phyloP scores from a whole-genome alignment of 208 protist genomes.

The Trypanosoma scelopori region DNA sequence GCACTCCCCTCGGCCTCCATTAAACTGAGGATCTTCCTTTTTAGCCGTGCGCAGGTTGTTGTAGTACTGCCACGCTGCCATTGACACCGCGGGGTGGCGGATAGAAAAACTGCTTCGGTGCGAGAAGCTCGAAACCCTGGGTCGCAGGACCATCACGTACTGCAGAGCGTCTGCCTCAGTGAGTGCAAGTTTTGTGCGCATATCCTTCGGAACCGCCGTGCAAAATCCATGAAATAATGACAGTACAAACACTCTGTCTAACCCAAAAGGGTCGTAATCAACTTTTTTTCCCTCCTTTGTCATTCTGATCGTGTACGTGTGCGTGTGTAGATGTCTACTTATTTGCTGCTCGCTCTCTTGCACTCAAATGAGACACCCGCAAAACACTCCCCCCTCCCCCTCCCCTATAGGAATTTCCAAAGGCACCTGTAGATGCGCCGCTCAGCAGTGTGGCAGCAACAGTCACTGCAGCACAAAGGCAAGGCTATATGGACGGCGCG shows the following conservation, averaged over 20 bases:
- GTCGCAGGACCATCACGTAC: constrained; percentile 69
- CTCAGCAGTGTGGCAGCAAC: too few species aligned
- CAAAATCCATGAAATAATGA: constrained; percentile 67
- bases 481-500: too few species aligned
- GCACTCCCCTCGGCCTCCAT: neutral
- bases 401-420: too few species aligned
- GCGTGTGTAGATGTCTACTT: too few species aligned
- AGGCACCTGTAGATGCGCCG: too few species aligned
- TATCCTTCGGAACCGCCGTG: constrained; percentile 55
- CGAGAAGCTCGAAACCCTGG: constrained; percentile 64
- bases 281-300: too few species aligned
- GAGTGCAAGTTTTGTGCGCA: constrained; percentile 40
- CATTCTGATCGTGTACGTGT: too few species aligned
- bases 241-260: constrained; percentile 22
- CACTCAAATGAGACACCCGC: too few species aligned
- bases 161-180: constrained; percentile 59
- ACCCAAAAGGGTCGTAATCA: constrained; percentile 3
- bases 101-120: constrained; percentile 69
- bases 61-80: constrained; percentile 75
- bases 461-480: too few species aligned
- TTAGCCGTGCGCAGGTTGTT: constrained; percentile 29
- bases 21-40: constrained; percentile 9
- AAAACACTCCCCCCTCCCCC: too few species aligned
- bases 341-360: too few species aligned
- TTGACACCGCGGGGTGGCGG: constrained; percentile 79